Evolutionary conservation across 768 basidiomycete species (phyloP), one percentile per base, ranked within the genome.

Genomic region (Collybia sordida): DNA sequence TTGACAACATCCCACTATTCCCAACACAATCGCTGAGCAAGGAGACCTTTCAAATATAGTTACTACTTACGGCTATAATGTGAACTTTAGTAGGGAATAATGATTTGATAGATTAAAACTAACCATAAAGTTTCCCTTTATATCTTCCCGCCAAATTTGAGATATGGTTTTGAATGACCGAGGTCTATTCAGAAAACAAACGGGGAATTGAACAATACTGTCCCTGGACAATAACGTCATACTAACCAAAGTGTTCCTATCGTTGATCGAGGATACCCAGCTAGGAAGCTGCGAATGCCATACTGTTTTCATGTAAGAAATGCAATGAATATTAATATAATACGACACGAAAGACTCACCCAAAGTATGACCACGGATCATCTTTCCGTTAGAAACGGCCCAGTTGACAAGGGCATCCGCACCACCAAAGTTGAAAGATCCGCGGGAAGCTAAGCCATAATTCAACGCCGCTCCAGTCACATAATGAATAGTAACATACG

Each of bases 111-210:
- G 9, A 31, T 31, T 9, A 31, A n/a, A 31, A 31, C 31, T 31
- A 11, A 31, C 31, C 31, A 39, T 74, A 77, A 18, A 78, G 60
- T 45, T 77, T 73, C 18, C 78, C 77, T 48, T 67, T 72, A 59
- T 74, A 79, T 21, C 70, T 70, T 3, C 72, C 75, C 35, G 74
- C 73, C 39, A 78, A 63, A 45, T 66, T 73, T 11, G 68, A 61
- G 48, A 79, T 76, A 56, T 79, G 78, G 51, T 72, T 74, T 56
- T 78, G 66, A 50, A 78, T 69, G 51, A 76, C 73, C 1, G 65
- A 68, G 7, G 69, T 74, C 72, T 73, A 11, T 31, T 31, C 9
- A 31, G 31, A 6, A 31, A 12, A 31, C 9, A 31, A 31, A 12
- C 9, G 31, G 5, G 22, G 27, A 11, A 19, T 6, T 28, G 11